Conservation (phyloP, 179 eudicot species). For the Spinacia oleracea region DNA sequence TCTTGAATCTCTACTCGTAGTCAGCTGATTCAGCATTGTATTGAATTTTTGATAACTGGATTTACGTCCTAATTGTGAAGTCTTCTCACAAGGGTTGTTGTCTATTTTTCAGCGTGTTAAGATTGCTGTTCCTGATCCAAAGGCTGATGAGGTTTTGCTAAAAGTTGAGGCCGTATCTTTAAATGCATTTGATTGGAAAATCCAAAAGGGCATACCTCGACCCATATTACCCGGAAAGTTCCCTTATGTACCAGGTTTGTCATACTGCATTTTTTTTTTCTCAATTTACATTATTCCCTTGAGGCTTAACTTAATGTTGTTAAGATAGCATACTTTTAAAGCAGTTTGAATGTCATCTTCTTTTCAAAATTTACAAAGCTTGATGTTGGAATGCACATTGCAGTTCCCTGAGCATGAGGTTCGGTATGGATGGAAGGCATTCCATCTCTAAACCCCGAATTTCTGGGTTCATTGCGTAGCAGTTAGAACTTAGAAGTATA, state of each 20-base stretch:
- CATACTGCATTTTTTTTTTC: not conserved
- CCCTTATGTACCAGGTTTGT: conserved; percentile 65
- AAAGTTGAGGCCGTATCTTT: conserved; percentile 67
- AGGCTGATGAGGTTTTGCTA: conserved; percentile 52
- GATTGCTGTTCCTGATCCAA: conserved; percentile 56
- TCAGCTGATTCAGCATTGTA: too few relatives aligned
- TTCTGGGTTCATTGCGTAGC: not conserved
- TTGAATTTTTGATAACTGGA: too few relatives aligned
- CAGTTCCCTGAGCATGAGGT: too few relatives aligned
- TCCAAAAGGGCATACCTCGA: conserved; percentile 53
- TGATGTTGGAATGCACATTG: not conserved
- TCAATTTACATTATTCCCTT: not conserved
- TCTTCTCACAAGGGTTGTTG: not conserved
- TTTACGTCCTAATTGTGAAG: not conserved
- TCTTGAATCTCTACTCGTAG: too few relatives aligned
- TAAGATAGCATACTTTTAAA: not conserved
- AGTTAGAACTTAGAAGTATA: too few relatives aligned
- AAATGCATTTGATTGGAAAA: conserved; percentile 76
- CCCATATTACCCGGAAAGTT: conserved; percentile 61
- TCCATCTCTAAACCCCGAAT: too few relatives aligned
- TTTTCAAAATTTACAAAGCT: not conserved
- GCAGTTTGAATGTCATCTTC: not conserved
- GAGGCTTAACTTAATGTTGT: not conserved
- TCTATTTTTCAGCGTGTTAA: conserved; percentile 55
- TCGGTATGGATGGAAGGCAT: too few relatives aligned